These are phyloP conservation scores for Nemania abortiva DNA, from an alignment of 2,329 filamentous ascomycete species.

Conservation along the genomic window DNA sequence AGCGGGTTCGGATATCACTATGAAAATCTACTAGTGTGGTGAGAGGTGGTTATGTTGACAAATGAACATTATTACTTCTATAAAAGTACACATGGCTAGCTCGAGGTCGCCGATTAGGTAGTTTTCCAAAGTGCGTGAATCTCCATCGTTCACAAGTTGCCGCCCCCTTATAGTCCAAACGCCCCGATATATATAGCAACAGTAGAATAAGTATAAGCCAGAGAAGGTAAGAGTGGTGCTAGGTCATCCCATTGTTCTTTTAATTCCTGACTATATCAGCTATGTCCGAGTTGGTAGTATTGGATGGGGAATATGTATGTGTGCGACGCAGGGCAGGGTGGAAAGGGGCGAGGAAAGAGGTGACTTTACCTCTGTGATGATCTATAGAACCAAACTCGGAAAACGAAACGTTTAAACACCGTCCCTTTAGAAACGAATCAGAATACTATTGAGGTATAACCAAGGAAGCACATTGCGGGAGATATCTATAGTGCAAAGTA, in stretches of 20 bases:
- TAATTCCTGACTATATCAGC: conserved; percentile 33
- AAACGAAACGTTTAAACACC: conserved; percentile 39
- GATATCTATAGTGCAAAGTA: conserved; percentile 14
- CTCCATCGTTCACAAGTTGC: not conserved
- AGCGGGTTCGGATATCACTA: too few relatives aligned
- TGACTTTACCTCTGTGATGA: conserved; percentile 28
- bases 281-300: not conserved
- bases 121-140: not conserved
- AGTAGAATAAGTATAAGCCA: not conserved
- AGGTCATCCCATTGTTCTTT: conserved; percentile 35
- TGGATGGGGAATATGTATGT: not conserved
- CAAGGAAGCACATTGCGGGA: not conserved
- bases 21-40: too few relatives aligned
- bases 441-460: conserved; percentile 23
- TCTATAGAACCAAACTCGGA: conserved; percentile 4
- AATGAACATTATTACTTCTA: conserved; percentile 19
- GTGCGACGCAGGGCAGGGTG: not conserved
- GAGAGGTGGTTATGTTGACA: not conserved
- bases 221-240: not conserved
- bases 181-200: conserved; percentile 18
- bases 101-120: not conserved
- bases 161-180: conserved; percentile 14
- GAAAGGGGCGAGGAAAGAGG: conserved; percentile 5
- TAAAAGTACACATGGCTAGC: not conserved
- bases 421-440: conserved; percentile 44